These are phyloP conservation scores for Linnemannia exigua DNA, from an alignment of 192 early-diverging fungal species.

Conservation along the genomic window DNA sequence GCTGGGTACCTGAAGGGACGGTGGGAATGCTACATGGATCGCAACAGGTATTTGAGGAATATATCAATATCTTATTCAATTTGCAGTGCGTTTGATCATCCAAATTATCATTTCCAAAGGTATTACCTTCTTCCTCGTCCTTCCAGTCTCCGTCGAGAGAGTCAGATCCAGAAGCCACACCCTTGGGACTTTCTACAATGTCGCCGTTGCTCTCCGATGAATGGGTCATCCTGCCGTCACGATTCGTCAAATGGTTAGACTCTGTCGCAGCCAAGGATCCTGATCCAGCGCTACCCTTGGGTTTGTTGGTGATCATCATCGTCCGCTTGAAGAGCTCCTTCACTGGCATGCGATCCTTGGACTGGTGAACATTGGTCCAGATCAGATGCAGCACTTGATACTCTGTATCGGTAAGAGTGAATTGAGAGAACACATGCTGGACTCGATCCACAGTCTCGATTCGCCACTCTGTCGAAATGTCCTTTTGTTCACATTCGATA, in stretches of 20 bases:
- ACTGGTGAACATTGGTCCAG: constrained; percentile 48
- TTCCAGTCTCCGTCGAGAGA: constrained; percentile 24
- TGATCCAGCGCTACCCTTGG: constrained; percentile 50
- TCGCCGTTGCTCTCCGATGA: neutral
- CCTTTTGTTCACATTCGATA: constrained; percentile 55
- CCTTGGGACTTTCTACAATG: neutral
- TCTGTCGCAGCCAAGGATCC: constrained; percentile 51
- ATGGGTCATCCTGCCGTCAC: constrained; percentile 30
- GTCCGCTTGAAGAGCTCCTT: constrained; percentile 43
- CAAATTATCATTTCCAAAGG: neutral
- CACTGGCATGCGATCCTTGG: constrained; percentile 43
- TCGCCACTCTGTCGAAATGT: constrained; percentile 56
- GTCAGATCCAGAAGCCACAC: constrained; percentile 12
- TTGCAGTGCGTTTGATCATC: neutral
- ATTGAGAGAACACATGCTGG: constrained; percentile 45
- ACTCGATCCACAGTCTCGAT: constrained; percentile 50
- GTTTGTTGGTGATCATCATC: constrained; percentile 43
- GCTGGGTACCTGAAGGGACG: constrained; percentile 59
- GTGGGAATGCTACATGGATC: constrained; percentile 60
- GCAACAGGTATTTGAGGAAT: neutral
- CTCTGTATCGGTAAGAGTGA: constrained; percentile 43
- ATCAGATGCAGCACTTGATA: constrained; percentile 52
- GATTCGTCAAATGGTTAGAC: constrained; percentile 34
- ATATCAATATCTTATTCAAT: neutral
- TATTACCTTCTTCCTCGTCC: constrained; percentile 36